A percentile compares a stretch with the other conserved stretches of the same genome.
These are phyloP conservation scores for Bolboschoenus planiculmis DNA, from an alignment of 176 grass and related monocot species.

Conservation along the genomic window DNA sequence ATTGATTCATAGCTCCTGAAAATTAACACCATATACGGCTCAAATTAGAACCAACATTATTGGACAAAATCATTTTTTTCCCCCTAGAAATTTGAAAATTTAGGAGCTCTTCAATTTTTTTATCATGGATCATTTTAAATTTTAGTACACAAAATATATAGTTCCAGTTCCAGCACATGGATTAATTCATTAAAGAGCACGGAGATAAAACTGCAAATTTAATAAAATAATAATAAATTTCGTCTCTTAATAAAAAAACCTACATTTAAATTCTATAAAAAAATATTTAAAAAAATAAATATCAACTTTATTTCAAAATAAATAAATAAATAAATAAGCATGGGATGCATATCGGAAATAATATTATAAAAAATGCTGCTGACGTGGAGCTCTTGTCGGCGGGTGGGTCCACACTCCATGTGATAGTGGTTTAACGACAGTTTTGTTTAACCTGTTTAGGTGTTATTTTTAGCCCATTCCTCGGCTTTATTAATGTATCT, in stretches of 20 bases:
- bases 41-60: neutral
- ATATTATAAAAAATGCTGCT: neutral
- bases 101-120: too few species aligned
- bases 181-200: neutral
- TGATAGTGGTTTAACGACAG: conserved; percentile 14
- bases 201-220: too few species aligned
- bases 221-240: too few species aligned
- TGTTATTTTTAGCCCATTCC: neutral
- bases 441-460: neutral
- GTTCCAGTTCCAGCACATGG: neutral
- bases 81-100: too few species aligned
- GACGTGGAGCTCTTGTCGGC: conserved; percentile 22
- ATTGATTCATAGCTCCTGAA: neutral
- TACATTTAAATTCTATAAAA: too few species aligned
- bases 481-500: neutral
- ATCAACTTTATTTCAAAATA: too few species aligned
- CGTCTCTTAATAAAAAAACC: too few species aligned
- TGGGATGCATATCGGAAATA: neutral
- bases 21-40: neutral
- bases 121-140: neutral
- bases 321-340: too few species aligned
- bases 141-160: neutral
- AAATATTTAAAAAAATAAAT: too few species aligned
- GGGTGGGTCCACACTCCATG: conserved; percentile 14
- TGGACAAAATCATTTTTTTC: neutral